These are phyloP conservation scores for Actinidia arguta DNA, from an alignment of 179 eudicot species.

Conservation along the genomic window DNA sequence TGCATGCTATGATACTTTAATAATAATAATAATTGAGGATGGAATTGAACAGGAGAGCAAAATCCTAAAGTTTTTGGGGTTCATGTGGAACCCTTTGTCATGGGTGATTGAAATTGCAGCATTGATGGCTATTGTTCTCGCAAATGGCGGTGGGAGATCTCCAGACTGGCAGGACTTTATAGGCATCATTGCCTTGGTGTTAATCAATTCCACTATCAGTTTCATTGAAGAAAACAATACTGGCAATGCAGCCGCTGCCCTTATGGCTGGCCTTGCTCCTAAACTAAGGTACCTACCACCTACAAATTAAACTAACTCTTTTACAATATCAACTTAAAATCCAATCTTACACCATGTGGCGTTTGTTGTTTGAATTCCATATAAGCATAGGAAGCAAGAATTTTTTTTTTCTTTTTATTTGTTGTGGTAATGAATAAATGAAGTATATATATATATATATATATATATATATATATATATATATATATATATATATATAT, in stretches of 20 bases:
- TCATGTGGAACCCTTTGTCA: conserved; percentile 83
- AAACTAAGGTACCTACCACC: conserved; percentile 75
- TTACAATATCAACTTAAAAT: background rate
- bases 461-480: no score
- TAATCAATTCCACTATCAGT: conserved; percentile 77
- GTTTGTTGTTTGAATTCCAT: no score
- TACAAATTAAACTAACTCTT: no score
- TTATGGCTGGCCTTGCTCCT: conserved; percentile 82
- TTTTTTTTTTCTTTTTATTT: background rate
- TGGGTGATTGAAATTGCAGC: conserved; percentile 91
- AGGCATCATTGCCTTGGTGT: conserved; percentile 59
- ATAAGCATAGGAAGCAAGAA: no score
- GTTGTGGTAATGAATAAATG: background rate
- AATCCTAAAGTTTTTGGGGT: conserved; percentile 70
- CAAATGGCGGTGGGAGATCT: conserved; percentile 59
- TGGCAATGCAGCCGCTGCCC: conserved; percentile 86
- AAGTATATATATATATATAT: no score
- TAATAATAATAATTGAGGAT: no score
- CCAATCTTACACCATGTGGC: no score
- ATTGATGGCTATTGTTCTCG: conserved; percentile 69
- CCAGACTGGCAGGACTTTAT: conserved; percentile 81
- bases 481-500: no score
- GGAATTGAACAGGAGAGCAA: conserved; percentile 82
- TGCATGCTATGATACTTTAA: no score
- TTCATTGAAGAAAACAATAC: conserved; percentile 81